Percentiles rank a stretch among this genome's conserved stretches.
phyloP scores from a whole-genome alignment of 768 basidiomycete species.

The Chalciporus piperatus region DNA sequence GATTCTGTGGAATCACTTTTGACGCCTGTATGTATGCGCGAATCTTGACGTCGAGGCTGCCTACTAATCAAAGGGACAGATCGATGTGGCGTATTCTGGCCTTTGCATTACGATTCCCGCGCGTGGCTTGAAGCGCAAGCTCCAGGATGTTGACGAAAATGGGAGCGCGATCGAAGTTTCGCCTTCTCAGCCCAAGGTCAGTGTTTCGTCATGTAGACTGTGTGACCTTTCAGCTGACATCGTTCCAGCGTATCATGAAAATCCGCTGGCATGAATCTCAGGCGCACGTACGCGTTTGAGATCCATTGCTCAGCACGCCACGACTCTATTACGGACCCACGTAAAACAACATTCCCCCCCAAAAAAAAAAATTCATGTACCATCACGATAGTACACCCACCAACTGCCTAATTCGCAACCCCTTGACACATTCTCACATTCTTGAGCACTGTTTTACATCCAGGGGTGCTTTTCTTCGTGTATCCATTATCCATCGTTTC shows the following conservation, averaged over 20 bases:
- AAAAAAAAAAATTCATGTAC: no score
- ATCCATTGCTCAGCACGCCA: not conserved
- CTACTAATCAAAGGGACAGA: not conserved
- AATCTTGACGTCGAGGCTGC: not conserved
- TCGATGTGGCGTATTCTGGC: constrained; percentile 16
- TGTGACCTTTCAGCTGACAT: not conserved
- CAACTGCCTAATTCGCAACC: not conserved
- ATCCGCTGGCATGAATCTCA: constrained; percentile 14
- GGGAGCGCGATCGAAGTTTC: not conserved
- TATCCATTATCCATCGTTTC: no score
- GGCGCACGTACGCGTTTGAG: not conserved
- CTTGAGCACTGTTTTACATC: not conserved
- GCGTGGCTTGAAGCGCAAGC: constrained; percentile 22
- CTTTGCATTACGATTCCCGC: constrained; percentile 26
- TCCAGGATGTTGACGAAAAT: constrained; percentile 15
- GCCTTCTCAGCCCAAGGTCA: constrained; percentile 18
- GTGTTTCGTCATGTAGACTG: not conserved
- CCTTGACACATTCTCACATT: not conserved
- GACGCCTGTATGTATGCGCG: constrained; percentile 14
- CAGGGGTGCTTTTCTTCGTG: not conserved
- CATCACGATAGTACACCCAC: not conserved
- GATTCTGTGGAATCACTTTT: constrained; percentile 6
- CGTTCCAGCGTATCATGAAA: constrained; percentile 16
- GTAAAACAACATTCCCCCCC: no score
- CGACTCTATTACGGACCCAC: not conserved